Conservation (phyloP, 495 filamentous ascomycete species). For the Daldinia decipiens region DNA sequence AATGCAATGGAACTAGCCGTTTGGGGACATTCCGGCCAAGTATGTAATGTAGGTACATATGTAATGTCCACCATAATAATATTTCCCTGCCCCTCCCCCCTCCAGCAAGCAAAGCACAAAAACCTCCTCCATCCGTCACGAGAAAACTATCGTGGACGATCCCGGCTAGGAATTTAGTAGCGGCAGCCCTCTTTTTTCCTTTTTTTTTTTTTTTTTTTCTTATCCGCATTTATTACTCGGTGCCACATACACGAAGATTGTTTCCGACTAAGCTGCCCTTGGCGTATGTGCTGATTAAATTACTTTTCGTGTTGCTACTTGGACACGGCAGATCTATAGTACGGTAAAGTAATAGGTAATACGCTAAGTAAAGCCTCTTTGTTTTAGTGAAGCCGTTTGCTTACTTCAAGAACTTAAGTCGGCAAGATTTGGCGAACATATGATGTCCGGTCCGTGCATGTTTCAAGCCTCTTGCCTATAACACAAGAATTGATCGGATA, state of each 20-base stretch:
- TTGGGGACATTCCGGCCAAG: background rate
- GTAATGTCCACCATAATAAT: background rate
- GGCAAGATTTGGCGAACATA: slow-evolving; percentile 2
- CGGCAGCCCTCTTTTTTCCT: background rate
- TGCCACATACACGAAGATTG: background rate
- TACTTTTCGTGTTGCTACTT: background rate
- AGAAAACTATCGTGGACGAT: slow-evolving; percentile 8
- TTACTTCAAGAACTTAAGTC: background rate
- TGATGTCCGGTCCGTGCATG: background rate
- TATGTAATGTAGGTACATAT: background rate
- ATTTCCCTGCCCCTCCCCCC: background rate
- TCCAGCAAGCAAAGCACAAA: background rate
- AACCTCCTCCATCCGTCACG: slow-evolving; percentile 6
- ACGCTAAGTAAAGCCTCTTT: background rate
- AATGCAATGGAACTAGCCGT: background rate
- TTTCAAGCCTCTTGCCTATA: slow-evolving; percentile 2
- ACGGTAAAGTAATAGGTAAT: background rate
- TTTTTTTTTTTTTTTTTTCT: background rate
- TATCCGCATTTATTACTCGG: slow-evolving; percentile 3
- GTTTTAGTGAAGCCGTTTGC: slow-evolving; percentile 2
- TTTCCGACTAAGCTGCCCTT: background rate
- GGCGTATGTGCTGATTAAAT: slow-evolving; percentile 1
- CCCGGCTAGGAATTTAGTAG: slow-evolving; percentile 6
- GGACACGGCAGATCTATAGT: background rate
- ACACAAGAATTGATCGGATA: background rate